phyloP scores from a whole-genome alignment of 306 rosid genomes.

The Pterocarpus santalinus region DNA sequence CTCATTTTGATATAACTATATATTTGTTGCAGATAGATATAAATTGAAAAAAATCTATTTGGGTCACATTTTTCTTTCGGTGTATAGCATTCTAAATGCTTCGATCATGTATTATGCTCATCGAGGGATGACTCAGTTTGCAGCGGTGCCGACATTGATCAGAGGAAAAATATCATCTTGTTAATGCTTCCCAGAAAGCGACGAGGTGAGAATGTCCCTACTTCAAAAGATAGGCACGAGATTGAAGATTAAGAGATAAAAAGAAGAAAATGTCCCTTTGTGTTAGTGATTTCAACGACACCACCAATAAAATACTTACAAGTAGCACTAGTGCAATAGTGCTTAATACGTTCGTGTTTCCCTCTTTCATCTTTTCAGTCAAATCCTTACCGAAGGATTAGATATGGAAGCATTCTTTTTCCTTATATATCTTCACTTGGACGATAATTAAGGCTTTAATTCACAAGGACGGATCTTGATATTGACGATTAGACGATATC shows the following conservation, averaged over 20 bases:
- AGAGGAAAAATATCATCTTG: background rate
- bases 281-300: background rate
- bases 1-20: background rate
- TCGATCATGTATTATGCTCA: background rate
- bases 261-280: conserved; percentile 2
- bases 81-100: conserved; percentile 25
- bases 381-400: background rate
- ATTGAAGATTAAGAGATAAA: conserved; percentile 30
- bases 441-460: conserved; percentile 32
- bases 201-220: background rate
- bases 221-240: conserved; percentile 33
- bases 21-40: background rate
- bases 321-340: background rate
- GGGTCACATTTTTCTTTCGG: background rate
- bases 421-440: conserved; percentile 26
- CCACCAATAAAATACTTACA: conserved; percentile 19
- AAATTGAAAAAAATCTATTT: background rate
- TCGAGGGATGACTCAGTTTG: too few species aligned
- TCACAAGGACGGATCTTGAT: conserved; percentile 19
- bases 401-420: background rate
- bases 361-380: background rate
- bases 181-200: background rate
- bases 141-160: conserved; percentile 36
- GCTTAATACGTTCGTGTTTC: background rate
- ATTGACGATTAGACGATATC: conserved; percentile 4